Evolutionary conservation across 192 early-diverging fungal species (phyloP), one percentile per base, ranked within the genome.

Genomic region (Thamnidium elegans): DNA sequence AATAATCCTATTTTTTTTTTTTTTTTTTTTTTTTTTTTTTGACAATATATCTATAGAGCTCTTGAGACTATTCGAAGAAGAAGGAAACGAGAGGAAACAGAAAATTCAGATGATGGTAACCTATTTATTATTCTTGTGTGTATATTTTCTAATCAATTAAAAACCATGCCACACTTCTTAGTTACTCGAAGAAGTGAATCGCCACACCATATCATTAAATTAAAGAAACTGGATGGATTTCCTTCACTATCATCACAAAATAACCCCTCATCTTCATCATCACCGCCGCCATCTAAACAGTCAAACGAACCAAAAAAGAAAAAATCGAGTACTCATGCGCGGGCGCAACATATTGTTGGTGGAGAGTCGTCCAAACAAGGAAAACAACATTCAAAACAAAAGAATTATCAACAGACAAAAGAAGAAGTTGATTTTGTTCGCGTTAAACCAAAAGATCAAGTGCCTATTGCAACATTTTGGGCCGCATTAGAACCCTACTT

Each of bases 391-490:
- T 23, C 63, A 46, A 20, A 53, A 11, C 47, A 42, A 4, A 61
- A 15, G 23, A 64, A 64, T 30, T 17, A n/a, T 21, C 50, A 39
- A 50, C 36, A 34, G 32, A 7, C 23, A 26, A 70, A 47, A 50
- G 62, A 66, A 13, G 65, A 72, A 7, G 32, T 66, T 23, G 74
- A 71, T 5, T 70, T 71, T 63, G 62, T 68, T 3, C 51, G 68
- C n/a, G 74, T 76, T 4, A 76, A 76, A 52, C 60, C 74, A 30
- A 76, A 76, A 46, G 74, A 85, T 81, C 76, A 97, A 84, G 87
- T 94, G 11, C 90, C 92, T 17, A 89, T 94, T 43, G 77, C 82
- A n/a, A 84, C 84, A 14, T 98, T 93, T 68, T 94, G 87, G 87
- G 62, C 81, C 11, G 91, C 88, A 11, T 74, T 89, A 50, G 96